phyloP scores from a whole-genome alignment of 2,329 filamentous ascomycete genomes.

The Trichoderma asperellum region DNA sequence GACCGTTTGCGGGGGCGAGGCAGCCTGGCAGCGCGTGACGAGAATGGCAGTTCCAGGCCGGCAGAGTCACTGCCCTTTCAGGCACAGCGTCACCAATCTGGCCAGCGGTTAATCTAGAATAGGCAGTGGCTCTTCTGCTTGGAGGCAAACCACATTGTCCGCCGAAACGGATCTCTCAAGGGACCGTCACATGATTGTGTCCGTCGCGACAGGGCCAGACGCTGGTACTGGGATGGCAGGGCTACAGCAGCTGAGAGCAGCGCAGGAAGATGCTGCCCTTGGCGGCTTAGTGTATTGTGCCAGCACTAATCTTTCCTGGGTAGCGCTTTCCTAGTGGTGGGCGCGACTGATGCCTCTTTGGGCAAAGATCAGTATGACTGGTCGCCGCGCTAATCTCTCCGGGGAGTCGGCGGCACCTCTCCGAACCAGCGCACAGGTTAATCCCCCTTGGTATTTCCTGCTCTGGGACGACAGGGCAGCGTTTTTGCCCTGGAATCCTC shows the following conservation, averaged over 20 bases:
- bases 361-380: conserved; percentile 11
- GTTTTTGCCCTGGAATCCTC: conserved; percentile 26
- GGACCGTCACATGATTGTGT: conserved; percentile 30
- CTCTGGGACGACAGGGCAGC: conserved; percentile 18
- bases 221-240: conserved; percentile 18
- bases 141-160: conserved; percentile 2
- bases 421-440: conserved; percentile 25
- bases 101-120: not conserved
- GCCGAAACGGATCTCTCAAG: conserved; percentile 27
- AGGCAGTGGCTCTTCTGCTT: not conserved
- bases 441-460: conserved; percentile 5
- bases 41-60: conserved; percentile 13
- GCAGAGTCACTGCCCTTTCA: conserved; percentile 10
- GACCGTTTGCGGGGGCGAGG: conserved; percentile 27
- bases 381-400: conserved; percentile 19
- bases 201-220: conserved; percentile 26
- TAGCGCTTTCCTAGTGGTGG: not conserved
- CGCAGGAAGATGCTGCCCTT: not conserved
- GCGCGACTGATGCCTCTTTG: conserved; percentile 21
- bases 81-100: not conserved
- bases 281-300: not conserved
- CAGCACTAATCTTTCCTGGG: not conserved
- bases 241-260: conserved; percentile 17
- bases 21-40: conserved; percentile 20
- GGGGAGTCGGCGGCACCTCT: conserved; percentile 25